Evolutionary conservation across 2,329 filamentous ascomycete genomes (phyloP), one percentile per base, ranked within the genome.

Genomic region (Aspergillus texensis): DNA sequence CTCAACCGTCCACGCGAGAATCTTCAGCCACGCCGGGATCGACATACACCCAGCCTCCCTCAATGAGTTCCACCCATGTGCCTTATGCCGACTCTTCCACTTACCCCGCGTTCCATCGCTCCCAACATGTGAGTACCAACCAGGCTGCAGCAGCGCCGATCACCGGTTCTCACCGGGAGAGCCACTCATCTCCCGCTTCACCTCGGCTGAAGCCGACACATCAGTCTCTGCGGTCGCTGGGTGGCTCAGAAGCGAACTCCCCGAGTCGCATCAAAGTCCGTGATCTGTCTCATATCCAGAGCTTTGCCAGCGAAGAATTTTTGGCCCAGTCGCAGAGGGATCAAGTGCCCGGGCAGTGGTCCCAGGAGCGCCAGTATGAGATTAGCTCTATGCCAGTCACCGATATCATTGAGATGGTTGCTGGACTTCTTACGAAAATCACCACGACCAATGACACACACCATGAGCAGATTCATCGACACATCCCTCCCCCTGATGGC

Each of bases 371-470:
- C 61, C 86, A 89, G 75, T 99, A 97, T 77, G 95, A 98, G 78
- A 97, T 99, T 71, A 97, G 94, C 80, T 91, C 88, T 59, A 98
- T 99, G 94, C 95, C 95, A 58, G 96, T 98, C 61, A 89, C 91
- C 68, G 94, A 99, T 75, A 92, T 99, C 70, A 99, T 99, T 75
- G 94, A 98, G 79, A 98, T 99, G 95, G 95, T 99, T 4, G 95
- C 95, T 5, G 95, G 94, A 8, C 85, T 99, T 28, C 83, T 99
- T 66, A 97, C 94, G 62, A 98, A 98, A 78, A 99, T 99, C 71
- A 98, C 95, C 6, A 93, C 92, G 4, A 97, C 94, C 62, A 99
- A 99, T 75, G 95, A 99, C 76, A 83, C 90, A 58, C 94, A 98
- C 76, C 94, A 98, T 78, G 93, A 97, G 75, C 91, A 94, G 67